Evolutionary conservation across 768 basidiomycete species (phyloP).

Genomic region (Tephrocybe sp.): DNA sequence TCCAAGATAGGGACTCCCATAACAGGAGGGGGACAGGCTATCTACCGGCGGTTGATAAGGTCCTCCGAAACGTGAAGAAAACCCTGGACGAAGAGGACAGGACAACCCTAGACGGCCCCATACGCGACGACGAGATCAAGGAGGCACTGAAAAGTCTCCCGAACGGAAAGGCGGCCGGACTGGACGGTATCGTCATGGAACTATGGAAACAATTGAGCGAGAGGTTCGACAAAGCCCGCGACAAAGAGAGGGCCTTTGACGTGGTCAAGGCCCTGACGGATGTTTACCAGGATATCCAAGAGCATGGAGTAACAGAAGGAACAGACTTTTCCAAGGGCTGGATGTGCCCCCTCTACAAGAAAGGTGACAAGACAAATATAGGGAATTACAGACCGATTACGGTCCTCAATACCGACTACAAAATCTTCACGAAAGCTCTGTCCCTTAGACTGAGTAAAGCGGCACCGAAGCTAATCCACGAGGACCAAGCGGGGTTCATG

Average conservation of each 20-base stretch:
- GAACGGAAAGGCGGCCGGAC: too few relatives aligned
- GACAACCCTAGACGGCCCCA: too few relatives aligned
- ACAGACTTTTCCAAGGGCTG: too few relatives aligned
- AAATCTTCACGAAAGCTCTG: constrained; percentile 9
- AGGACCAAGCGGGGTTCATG: constrained; percentile 8
- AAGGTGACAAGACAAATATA: too few relatives aligned
- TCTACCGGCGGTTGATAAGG: neutral
- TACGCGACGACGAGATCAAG: too few relatives aligned
- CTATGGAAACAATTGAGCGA: too few relatives aligned
- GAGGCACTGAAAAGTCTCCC: too few relatives aligned
- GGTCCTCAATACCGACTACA: too few relatives aligned
- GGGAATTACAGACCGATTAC: too few relatives aligned
- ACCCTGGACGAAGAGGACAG: too few relatives aligned
- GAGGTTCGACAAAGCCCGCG: constrained; percentile 9
- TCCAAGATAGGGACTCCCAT: constrained; percentile 21
- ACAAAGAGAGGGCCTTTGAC: constrained; percentile 10
- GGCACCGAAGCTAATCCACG: neutral
- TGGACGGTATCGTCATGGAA: too few relatives aligned
- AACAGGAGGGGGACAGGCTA: neutral
- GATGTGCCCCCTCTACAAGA: too few relatives aligned
- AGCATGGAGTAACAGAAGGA: constrained; percentile 4
- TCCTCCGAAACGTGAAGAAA: neutral
- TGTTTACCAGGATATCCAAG: constrained; percentile 1
- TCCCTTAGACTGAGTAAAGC: neutral
- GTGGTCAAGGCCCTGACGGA: neutral